A percentile compares a stretch with the other conserved stretches of the same genome.
These are phyloP conservation scores for Filosporella fistucella DNA, from an alignment of 495 filamentous ascomycete species.

Conservation along the genomic window DNA sequence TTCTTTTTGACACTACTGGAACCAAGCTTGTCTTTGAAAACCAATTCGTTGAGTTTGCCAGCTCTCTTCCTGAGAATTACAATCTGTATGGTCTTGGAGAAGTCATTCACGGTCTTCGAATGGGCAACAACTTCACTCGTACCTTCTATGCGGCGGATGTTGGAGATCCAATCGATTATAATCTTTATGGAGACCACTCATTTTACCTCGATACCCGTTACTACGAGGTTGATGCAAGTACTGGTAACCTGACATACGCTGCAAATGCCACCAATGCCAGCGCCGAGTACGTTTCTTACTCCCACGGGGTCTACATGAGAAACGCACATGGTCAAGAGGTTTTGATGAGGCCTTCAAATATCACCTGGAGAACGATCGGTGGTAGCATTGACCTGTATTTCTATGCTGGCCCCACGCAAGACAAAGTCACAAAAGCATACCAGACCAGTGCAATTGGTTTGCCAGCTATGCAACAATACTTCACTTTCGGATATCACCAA, in stretches of 20 bases:
- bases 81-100: conserved; percentile 84
- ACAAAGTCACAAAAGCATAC: conserved; percentile 68
- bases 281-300: conserved; percentile 57
- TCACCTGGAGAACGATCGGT: conserved; percentile 78
- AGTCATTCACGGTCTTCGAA: conserved; percentile 65
- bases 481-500: conserved; percentile 81
- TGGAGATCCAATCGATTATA: conserved; percentile 58
- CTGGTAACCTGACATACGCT: conserved; percentile 48
- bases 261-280: conserved; percentile 47
- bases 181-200: conserved; percentile 79
- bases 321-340: conserved; percentile 79
- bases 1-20: conserved; percentile 71
- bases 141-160: conserved; percentile 68
- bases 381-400: conserved; percentile 84
- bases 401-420: conserved; percentile 66
- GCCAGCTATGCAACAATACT: conserved; percentile 85
- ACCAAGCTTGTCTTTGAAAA: conserved; percentile 68
- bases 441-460: conserved; percentile 62
- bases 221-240: conserved; percentile 44
- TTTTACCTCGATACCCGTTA: conserved; percentile 82
- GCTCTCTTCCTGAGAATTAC: conserved; percentile 64
- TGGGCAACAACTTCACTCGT: conserved; percentile 70
- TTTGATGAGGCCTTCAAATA: conserved; percentile 54
- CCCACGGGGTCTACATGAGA: conserved; percentile 79
- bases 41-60: conserved; percentile 76